Evolutionary conservation across 1,139 yeast species (phyloP), one percentile per base, ranked within the genome.

Genomic region (Pichia sp.): DNA sequence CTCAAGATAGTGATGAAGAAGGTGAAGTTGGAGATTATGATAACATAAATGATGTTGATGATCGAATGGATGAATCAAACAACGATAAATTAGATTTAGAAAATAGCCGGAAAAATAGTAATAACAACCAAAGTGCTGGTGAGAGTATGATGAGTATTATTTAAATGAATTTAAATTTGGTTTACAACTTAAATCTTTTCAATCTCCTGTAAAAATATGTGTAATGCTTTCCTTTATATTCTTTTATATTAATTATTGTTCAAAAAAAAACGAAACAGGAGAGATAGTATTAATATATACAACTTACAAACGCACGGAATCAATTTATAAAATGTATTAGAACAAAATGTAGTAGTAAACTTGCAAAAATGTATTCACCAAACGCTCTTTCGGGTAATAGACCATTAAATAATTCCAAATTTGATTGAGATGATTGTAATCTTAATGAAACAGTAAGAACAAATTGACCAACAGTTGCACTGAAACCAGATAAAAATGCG

Each of bases 401-500:
- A 5, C 70, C 67, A 9, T 68, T 65, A 64, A 83, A 82, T 44
- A 73, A 68, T 16, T 61, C 57, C 35, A 59, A 57, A 54, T 73
- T 75, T 25, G 62, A 65, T 11, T 67, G 62, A 39, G 72, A 69
- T 36, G 75, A 72, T 64, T 90, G 97, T 61, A 90, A 74, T 59
- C 98, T 75, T 61, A 92, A 74, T 54, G 84, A 76, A 45, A 84
- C 85, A 16, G 95, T 78, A 55, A 92, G 76, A 35, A 92, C 97
- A 64, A 94, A 92, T 67, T 94, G 98, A 16, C 96, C 97, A 49
- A 92, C 97, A 51, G 97, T 87, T 37, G 89, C 73, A 51, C 85
- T 79, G 63, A 92, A 92, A 0, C 98, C 98, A 26, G 96, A 94
- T 52, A 92, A 74, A 63, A 92, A 92, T 30, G 97, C 97, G 68